A percentile compares a stretch with the other conserved stretches of the same genome.
phyloP scores from a whole-genome alignment of 2,329 filamentous ascomycete species.

The Nemania bipapillata region DNA sequence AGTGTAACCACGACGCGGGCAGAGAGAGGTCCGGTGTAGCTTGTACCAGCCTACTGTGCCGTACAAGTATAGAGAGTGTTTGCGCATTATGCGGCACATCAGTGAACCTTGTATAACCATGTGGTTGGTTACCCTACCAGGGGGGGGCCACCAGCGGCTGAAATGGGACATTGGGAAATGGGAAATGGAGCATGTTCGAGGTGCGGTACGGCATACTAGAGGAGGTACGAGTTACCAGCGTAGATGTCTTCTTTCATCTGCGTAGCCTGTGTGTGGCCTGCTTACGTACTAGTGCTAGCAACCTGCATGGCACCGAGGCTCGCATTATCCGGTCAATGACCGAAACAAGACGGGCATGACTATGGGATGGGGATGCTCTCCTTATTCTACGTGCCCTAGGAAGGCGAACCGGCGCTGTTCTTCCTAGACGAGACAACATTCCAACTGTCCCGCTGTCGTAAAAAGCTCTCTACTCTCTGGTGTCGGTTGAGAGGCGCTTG shows the following conservation, averaged over 20 bases:
- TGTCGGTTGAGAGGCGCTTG: conserved; percentile 66
- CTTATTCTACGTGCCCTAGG: conserved; percentile 24
- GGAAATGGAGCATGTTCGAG: background rate
- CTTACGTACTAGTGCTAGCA: background rate
- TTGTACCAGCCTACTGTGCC: conserved; percentile 2
- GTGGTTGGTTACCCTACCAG: conserved; percentile 12
- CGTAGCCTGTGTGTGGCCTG: background rate
- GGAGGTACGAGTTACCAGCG: background rate
- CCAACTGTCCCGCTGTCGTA: conserved; percentile 73
- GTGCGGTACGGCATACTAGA: background rate
- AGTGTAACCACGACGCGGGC: conserved; percentile 28
- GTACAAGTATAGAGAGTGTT: conserved; percentile 11
- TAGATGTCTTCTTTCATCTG: background rate
- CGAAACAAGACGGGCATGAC: background rate
- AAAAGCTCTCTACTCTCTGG: conserved; percentile 78
- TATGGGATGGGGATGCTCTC: background rate
- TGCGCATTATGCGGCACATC: conserved; percentile 18
- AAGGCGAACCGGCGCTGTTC: conserved; percentile 13
- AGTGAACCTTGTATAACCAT: conserved; percentile 5
- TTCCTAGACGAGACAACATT: conserved; percentile 38
- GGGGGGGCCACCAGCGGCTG: conserved; percentile 18
- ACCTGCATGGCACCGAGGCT: background rate
- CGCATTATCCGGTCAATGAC: conserved; percentile 5
- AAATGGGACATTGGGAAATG: conserved; percentile 8
- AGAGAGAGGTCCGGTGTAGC: conserved; percentile 7